Evolutionary conservation across 352 stramenopile genomes (phyloP).

Genomic region (Globisporangium cylindrosporum): DNA sequence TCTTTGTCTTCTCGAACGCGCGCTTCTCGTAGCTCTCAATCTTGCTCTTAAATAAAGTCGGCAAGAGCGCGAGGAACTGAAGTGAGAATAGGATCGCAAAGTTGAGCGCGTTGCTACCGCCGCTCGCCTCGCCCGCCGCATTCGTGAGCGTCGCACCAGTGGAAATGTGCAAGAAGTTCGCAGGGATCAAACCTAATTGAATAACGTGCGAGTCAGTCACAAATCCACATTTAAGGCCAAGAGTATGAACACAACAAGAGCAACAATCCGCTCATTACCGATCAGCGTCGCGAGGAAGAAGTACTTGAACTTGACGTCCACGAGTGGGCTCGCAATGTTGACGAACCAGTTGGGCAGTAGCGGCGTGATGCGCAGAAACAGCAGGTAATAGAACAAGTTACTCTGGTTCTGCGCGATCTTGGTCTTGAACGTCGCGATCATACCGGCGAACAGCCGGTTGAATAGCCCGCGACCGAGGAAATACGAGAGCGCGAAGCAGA

Average conservation of each 20-base stretch:
- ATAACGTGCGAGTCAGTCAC: neutral
- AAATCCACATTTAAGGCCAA: neutral
- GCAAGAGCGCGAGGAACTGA: constrained; percentile 82
- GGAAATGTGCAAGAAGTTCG: constrained; percentile 86
- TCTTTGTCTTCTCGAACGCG: constrained; percentile 66
- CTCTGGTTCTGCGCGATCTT: constrained; percentile 83
- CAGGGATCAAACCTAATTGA: constrained; percentile 52
- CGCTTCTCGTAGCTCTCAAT: constrained; percentile 81
- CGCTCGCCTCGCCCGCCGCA: constrained; percentile 37
- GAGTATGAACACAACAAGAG: neutral
- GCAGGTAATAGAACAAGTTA: constrained; percentile 88
- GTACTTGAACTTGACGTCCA: constrained; percentile 81
- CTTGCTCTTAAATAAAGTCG: constrained; percentile 86
- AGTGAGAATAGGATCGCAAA: constrained; percentile 81
- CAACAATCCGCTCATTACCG: constrained; percentile 22
- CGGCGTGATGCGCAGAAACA: constrained; percentile 88
- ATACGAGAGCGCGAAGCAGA: constrained; percentile 86
- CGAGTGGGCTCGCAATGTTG: constrained; percentile 84
- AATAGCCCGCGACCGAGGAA: constrained; percentile 78
- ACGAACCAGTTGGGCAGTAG: constrained; percentile 90
- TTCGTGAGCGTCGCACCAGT: constrained; percentile 79
- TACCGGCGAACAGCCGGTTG: constrained; percentile 57
- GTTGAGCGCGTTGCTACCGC: constrained; percentile 72
- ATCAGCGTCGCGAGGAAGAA: constrained; percentile 85
- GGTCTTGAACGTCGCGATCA: constrained; percentile 77